Conservation (phyloP, 2,329 filamentous ascomycete species). For the Colletotrichum tofieldiae region DNA sequence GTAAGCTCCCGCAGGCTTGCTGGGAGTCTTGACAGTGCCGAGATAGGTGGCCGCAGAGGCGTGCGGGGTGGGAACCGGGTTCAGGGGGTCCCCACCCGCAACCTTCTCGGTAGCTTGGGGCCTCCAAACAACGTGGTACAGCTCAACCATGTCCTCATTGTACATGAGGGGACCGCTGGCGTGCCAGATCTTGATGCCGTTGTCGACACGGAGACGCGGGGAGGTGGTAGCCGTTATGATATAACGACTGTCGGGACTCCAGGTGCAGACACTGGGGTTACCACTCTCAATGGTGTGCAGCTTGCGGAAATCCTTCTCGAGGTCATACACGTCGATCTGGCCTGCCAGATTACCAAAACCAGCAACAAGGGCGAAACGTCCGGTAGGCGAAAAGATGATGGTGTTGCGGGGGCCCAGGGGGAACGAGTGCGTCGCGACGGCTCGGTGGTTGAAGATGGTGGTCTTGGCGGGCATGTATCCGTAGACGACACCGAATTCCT, state of each 20-base stretch:
- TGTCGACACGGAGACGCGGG: slow-evolving; percentile 94
- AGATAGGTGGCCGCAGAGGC: slow-evolving; percentile 86
- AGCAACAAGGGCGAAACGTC: slow-evolving; percentile 92
- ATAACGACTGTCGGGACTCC: slow-evolving; percentile 96
- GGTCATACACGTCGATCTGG: slow-evolving; percentile 97
- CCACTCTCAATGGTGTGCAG: slow-evolving; percentile 94
- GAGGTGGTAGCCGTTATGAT: slow-evolving; percentile 99
- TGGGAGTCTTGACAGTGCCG: slow-evolving; percentile 91
- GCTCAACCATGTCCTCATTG: slow-evolving; percentile 92
- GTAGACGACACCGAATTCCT: slow-evolving; percentile 97
- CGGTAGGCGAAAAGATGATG: slow-evolving; percentile 93
- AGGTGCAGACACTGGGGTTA: slow-evolving; percentile 96
- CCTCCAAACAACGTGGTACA: slow-evolving; percentile 93
- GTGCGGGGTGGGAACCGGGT: slow-evolving; percentile 83
- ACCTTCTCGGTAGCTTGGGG: slow-evolving; percentile 77
- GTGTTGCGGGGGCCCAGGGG: slow-evolving; percentile 92
- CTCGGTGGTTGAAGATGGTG: slow-evolving; percentile 95
- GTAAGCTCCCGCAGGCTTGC: slow-evolving; percentile 97
- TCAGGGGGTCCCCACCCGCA: slow-evolving; percentile 78
- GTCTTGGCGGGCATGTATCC: slow-evolving; percentile 99
- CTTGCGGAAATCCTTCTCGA: slow-evolving; percentile 94
- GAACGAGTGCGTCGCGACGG: slow-evolving; percentile 87
- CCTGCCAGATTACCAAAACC: slow-evolving; percentile 98
- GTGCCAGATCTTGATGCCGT: slow-evolving; percentile 96
- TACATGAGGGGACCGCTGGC: slow-evolving; percentile 92